phyloP scores from a whole-genome alignment of 2,329 filamentous ascomycete genomes.

The Bipolaris zeicola region DNA sequence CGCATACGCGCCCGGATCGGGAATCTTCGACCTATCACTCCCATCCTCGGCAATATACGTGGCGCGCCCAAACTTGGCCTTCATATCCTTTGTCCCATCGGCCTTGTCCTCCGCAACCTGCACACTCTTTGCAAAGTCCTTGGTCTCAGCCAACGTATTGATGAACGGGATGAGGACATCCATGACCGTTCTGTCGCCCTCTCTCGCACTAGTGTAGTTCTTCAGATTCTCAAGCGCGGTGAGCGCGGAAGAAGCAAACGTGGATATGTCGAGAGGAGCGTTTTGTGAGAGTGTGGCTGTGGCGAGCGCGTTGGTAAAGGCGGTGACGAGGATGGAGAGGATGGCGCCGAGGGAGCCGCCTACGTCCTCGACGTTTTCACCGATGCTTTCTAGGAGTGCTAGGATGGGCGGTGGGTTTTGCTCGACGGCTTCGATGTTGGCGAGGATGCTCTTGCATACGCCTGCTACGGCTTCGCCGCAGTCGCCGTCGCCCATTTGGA shows the following conservation, averaged over 20 bases:
- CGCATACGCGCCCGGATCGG: conserved; percentile 76
- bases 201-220: conserved; percentile 82
- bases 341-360: conserved; percentile 76
- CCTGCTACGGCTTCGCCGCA: conserved; percentile 71
- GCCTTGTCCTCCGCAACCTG: conserved; percentile 75
- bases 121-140: conserved; percentile 72
- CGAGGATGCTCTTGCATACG: conserved; percentile 67
- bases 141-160: conserved; percentile 66
- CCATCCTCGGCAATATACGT: conserved; percentile 76
- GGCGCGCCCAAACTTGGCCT: conserved; percentile 79
- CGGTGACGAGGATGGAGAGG: conserved; percentile 86
- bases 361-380: conserved; percentile 69
- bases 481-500: conserved; percentile 87
- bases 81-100: conserved; percentile 85
- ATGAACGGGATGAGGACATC: conserved; percentile 91
- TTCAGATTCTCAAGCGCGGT: conserved; percentile 53
- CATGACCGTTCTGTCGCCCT: conserved; percentile 87
- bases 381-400: conserved; percentile 64
- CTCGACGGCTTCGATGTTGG: conserved; percentile 59
- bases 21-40: conserved; percentile 58
- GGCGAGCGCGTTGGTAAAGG: conserved; percentile 60
- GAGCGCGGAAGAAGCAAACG: conserved; percentile 50
- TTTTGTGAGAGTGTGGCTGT: conserved; percentile 33
- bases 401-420: conserved; percentile 58
- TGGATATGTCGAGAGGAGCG: conserved; percentile 42